phyloP scores from a whole-genome alignment of 2,329 filamentous ascomycete species.

The Paracorniculantispora psalliotae region DNA sequence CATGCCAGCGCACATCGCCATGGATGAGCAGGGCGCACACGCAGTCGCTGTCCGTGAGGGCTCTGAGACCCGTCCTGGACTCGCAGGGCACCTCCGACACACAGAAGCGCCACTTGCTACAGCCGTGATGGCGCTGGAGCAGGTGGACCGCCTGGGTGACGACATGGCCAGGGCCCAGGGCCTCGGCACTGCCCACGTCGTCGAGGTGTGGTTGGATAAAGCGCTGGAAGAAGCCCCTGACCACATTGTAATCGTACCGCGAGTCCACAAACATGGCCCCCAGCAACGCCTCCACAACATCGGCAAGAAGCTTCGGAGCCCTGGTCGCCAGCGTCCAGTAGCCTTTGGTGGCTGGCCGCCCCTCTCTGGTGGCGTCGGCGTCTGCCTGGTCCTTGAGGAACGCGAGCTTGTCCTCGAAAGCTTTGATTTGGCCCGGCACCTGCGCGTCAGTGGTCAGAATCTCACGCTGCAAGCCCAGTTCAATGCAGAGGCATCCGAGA shows the following conservation, averaged over 20 bases:
- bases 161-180: slow-evolving; percentile 81
- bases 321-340: slow-evolving; percentile 63
- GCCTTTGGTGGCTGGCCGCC: slow-evolving; percentile 37
- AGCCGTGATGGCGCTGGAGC: slow-evolving; percentile 61
- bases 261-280: slow-evolving; percentile 92
- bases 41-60: slow-evolving; percentile 45
- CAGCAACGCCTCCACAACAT: slow-evolving; percentile 83
- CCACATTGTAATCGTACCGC: slow-evolving; percentile 66
- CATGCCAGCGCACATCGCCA: slow-evolving; percentile 58
- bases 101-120: slow-evolving; percentile 53
- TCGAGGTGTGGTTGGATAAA: slow-evolving; percentile 73
- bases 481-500: slow-evolving; percentile 73
- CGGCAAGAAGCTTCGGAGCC: slow-evolving; percentile 72
- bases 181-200: slow-evolving; percentile 70
- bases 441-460: slow-evolving; percentile 50
- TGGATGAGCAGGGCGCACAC: slow-evolving; percentile 75
- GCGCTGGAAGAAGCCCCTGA: slow-evolving; percentile 70
- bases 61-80: slow-evolving; percentile 37
- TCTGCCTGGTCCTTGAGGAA: slow-evolving; percentile 41
- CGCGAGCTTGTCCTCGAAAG: slow-evolving; percentile 55
- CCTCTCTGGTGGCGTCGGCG: slow-evolving; percentile 21
- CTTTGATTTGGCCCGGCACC: slow-evolving; percentile 39
- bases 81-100: slow-evolving; percentile 37
- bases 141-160: slow-evolving; percentile 65
- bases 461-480: slow-evolving; percentile 71